Base-by-base conservation (phyloP, 202 grass and related monocot genomes). In the Miscanthus sacchariflorus region DNA sequence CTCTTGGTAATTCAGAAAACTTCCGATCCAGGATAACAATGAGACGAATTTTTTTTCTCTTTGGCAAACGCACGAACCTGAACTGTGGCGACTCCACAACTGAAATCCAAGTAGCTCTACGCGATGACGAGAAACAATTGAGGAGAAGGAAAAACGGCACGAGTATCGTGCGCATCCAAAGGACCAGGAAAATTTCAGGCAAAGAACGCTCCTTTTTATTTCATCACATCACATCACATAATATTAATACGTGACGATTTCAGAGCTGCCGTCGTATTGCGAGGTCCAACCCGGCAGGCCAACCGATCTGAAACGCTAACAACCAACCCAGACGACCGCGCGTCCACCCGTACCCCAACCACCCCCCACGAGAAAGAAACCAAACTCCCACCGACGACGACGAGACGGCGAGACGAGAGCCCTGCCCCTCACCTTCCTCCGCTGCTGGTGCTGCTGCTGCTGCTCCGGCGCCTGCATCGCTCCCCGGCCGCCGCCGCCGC, bases 361-460 rank as follows among this genome's bases (percentile, higher is more conserved):
- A 86, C 83, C 83, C 54, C 70, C 39, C 81, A 27, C 66, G 17
- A 82, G 56, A 48, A 85, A 82, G 50, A 5, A 59, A 65, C 43
- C 59, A 46, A 69, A 76, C 39, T 27, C 65, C 54, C 15, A 75
- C 70, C 82, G 81, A 42, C 61, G 56, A 61, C 69, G 74, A 49
- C 30, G 46, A 35, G 64, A 17, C 40, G 11, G n/a, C 14, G 78
- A 48, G 18, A 30, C 12, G 44, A 18, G n/a, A 69, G 18, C 71
- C 25, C n/a, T 61, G 68, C 54, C 28, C 17, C 90, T 88, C 86
- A 89, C 87, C 91, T 89, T 89, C 83, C 70, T 89, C 76, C 91
- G 61, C 80, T 66, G 91, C 73, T 77, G 85, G 30, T 85, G 83
- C 74, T 83, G 72, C 28, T 82, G 86, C 40, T 83, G 72, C 35